A percentile compares a stretch with the other conserved stretches of the same genome.
phyloP scores from a whole-genome alignment of 2,329 filamentous ascomycete genomes.

The Basipetospora chlamydospora region DNA sequence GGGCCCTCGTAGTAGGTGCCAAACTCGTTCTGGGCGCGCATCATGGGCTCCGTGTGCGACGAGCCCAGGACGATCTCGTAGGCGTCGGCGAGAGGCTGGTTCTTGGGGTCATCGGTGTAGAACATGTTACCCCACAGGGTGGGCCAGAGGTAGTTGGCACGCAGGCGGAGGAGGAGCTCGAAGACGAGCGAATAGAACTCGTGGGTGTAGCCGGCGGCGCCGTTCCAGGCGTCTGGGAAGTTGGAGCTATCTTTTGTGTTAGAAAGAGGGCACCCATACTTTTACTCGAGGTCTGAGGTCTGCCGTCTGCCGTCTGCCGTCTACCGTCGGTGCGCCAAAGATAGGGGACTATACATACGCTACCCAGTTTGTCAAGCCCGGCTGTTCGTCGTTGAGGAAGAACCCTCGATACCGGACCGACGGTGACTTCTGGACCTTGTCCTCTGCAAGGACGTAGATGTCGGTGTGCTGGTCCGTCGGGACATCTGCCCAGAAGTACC shows the following conservation, averaged over 20 bases:
- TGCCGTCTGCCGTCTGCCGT: too few relatives aligned
- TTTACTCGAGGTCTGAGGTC: too few relatives aligned
- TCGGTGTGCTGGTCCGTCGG: conserved; percentile 32
- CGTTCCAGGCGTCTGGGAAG: conserved; percentile 23
- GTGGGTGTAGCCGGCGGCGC: conserved; percentile 34
- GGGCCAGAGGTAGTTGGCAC: conserved; percentile 66
- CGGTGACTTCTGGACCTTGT: conserved; percentile 43
- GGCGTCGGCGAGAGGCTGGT: conserved; percentile 56
- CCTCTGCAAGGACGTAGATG: conserved; percentile 39
- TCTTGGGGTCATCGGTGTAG: conserved; percentile 53
- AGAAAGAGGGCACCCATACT: background rate
- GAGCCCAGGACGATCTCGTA: conserved; percentile 61
- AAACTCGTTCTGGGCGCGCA: conserved; percentile 44
- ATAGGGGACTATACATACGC: conserved; percentile 12
- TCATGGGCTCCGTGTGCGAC: conserved; percentile 61
- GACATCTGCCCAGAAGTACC: conserved; percentile 56
- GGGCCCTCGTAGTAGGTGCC: conserved; percentile 37
- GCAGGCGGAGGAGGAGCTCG: conserved; percentile 53
- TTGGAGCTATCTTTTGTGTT: conserved; percentile 1
- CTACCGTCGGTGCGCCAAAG: too few relatives aligned
- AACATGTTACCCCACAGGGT: conserved; percentile 59
- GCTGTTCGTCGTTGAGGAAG: conserved; percentile 59
- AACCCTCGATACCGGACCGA: conserved; percentile 54
- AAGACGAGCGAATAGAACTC: conserved; percentile 56
- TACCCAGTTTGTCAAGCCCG: conserved; percentile 53